A percentile compares a stretch with the other conserved stretches of the same genome.
Evolutionary conservation across 768 basidiomycete genomes (phyloP).

Genomic region (Sporobolomyces phaffii): DNA sequence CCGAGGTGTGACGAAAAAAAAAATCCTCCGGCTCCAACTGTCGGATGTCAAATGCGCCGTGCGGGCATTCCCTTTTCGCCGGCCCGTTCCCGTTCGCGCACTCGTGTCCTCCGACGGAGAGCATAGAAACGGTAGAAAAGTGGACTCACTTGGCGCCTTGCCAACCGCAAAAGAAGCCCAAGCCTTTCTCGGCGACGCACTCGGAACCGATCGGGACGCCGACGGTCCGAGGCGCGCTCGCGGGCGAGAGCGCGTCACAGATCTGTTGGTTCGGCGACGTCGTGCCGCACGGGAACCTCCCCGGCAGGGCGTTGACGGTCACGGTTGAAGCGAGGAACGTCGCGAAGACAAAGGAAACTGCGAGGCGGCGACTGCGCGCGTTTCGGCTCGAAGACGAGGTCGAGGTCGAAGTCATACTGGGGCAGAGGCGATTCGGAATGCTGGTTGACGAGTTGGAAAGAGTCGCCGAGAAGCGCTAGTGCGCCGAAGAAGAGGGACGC

Average conservation of each 20-base stretch:
- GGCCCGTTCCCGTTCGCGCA: too few relatives aligned
- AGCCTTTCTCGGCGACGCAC: not conserved
- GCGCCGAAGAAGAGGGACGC: not conserved
- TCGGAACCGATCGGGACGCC: slow-evolving; percentile 12
- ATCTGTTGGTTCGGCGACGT: slow-evolving; percentile 9
- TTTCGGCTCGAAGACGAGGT: not conserved
- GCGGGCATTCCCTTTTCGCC: too few relatives aligned
- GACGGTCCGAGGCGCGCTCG: not conserved
- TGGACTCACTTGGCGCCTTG: slow-evolving; percentile 9
- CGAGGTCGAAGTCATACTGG: too few relatives aligned
- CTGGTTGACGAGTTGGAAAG: too few relatives aligned
- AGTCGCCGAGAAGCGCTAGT: not conserved
- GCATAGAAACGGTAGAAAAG: not conserved
- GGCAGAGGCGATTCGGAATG: too few relatives aligned
- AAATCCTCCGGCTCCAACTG: not conserved
- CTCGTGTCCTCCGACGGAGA: too few relatives aligned
- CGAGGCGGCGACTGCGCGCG: not conserved
- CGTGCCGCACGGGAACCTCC: slow-evolving; percentile 25
- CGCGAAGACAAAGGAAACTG: slow-evolving; percentile 5
- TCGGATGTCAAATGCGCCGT: too few relatives aligned
- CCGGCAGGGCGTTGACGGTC: slow-evolving; percentile 2
- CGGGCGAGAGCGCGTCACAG: slow-evolving; percentile 23
- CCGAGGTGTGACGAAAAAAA: not conserved
- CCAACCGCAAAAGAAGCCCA: slow-evolving; percentile 23
- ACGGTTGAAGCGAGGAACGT: not conserved